Evolutionary conservation across 768 basidiomycete species (phyloP).

Genomic region (Serendipita sp.): DNA sequence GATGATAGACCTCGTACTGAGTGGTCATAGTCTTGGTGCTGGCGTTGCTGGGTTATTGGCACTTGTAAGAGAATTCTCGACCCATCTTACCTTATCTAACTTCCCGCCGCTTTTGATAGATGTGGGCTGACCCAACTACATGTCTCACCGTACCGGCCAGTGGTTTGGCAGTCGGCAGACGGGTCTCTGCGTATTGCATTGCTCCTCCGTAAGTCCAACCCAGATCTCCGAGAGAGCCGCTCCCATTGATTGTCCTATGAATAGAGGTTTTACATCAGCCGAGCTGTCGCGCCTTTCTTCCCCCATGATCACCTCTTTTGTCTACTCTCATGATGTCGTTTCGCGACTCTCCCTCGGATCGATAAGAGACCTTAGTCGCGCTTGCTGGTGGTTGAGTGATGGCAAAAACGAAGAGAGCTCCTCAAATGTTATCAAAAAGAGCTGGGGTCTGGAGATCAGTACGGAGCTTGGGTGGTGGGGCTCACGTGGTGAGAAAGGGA

Average conservation of each 20-base stretch:
- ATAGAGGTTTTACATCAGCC: constrained; percentile 45
- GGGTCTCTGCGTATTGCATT: constrained; percentile 58
- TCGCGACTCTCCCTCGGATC: constrained; percentile 63
- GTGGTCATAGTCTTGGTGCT: constrained; percentile 72
- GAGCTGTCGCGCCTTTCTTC: constrained; percentile 41
- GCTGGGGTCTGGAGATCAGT: constrained; percentile 10
- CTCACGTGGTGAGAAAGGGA: constrained; percentile 3
- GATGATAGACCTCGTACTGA: constrained; percentile 46
- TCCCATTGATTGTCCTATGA: constrained; percentile 1
- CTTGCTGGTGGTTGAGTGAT: constrained; percentile 65
- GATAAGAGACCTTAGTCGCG: constrained; percentile 57
- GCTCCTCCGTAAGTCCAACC: constrained; percentile 48
- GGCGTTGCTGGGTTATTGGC: constrained; percentile 63
- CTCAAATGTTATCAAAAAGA: constrained; percentile 9
- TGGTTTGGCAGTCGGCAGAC: constrained; percentile 11
- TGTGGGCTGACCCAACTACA: constrained; percentile 72
- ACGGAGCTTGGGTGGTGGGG: constrained; percentile 8
- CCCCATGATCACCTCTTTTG: constrained; percentile 55
- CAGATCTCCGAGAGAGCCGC: background rate
- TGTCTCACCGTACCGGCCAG: constrained; percentile 31
- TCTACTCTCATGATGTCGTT: constrained; percentile 71
- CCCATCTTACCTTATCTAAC: constrained; percentile 3
- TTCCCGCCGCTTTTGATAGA: constrained; percentile 25
- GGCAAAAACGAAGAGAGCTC: constrained; percentile 29
- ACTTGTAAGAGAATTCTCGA: constrained; percentile 31